Conservation (phyloP, 306 rosid species). For the Benincasa hispida region DNA sequence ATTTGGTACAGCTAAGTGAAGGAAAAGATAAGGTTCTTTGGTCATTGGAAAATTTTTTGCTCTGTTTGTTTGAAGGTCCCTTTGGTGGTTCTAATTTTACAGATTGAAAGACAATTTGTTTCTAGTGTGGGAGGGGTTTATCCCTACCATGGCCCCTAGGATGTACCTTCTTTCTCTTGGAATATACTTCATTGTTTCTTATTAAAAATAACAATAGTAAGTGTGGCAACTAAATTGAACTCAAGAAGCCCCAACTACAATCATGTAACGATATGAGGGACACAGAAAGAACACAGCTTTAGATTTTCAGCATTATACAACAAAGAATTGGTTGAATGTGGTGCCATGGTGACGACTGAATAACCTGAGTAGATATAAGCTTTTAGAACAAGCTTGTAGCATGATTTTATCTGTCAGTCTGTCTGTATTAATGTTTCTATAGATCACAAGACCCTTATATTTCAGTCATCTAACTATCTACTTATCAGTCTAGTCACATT, state of each 20-base stretch:
- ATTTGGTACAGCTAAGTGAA: not conserved
- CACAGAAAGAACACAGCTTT: not conserved
- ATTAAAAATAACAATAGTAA: too few relatives aligned
- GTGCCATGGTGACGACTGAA: not conserved
- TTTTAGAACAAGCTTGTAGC: not conserved
- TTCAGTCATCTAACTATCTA: not conserved
- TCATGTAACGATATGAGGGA: not conserved
- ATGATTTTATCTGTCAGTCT: not conserved
- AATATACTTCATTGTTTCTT: too few relatives aligned
- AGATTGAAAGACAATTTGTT: not conserved
- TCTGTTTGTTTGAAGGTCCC: not conserved
- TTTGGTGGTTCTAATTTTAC: not conserved
- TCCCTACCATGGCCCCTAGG: not conserved
- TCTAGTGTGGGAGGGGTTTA: not conserved
- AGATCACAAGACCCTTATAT: not conserved
- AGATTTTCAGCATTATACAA: not conserved
- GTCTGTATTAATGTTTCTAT: not conserved
- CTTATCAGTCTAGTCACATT: not conserved
- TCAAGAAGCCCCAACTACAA: not conserved
- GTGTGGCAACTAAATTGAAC: not conserved
- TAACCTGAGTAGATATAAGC: not conserved
- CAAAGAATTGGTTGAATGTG: not conserved
- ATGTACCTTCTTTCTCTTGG: not conserved
- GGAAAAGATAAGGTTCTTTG: not conserved
- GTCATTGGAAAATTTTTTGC: not conserved